A percentile compares a stretch with the other conserved stretches of the same genome.
phyloP scores from a whole-genome alignment of 2,329 filamentous ascomycete species.

The Fusarium tanahbumbuense region DNA sequence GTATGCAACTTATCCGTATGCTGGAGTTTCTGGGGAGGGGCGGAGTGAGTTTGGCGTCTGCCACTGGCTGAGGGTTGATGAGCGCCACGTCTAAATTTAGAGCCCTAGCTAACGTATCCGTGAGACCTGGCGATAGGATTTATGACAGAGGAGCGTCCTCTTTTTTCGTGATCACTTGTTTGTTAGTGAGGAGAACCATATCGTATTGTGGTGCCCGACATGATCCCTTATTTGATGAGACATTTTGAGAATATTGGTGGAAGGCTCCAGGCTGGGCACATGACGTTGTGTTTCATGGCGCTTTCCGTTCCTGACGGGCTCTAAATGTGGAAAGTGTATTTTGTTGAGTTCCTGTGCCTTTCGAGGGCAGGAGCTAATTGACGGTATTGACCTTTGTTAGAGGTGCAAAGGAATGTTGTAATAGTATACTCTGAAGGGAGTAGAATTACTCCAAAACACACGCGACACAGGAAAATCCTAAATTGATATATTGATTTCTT shows the following conservation, averaged over 20 bases:
- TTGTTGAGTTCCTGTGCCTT: background rate
- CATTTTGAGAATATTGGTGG: background rate
- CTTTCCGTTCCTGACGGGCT: slow-evolving; percentile 10
- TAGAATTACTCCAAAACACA: slow-evolving; percentile 14
- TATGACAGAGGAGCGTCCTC: background rate
- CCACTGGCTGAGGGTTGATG: slow-evolving; percentile 25
- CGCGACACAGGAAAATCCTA: background rate
- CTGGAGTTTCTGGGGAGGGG: slow-evolving; percentile 11
- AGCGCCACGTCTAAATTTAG: slow-evolving; percentile 34
- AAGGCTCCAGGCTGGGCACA: background rate
- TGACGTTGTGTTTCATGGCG: background rate
- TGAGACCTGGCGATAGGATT: slow-evolving; percentile 4
- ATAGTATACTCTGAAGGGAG: background rate
- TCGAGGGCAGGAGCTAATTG: background rate
- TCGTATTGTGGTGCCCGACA: background rate
- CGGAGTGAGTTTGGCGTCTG: slow-evolving; percentile 16
- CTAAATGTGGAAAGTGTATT: slow-evolving; percentile 2
- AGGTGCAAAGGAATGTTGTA: background rate
- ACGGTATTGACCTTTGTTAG: background rate
- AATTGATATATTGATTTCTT: background rate
- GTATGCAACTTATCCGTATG: slow-evolving; percentile 4
- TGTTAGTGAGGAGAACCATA: background rate
- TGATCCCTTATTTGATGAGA: background rate
- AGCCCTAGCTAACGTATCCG: slow-evolving; percentile 16
- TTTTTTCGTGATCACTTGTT: background rate